Conservation (phyloP, 352 stramenopile species). For the Peronospora destructor region DNA sequence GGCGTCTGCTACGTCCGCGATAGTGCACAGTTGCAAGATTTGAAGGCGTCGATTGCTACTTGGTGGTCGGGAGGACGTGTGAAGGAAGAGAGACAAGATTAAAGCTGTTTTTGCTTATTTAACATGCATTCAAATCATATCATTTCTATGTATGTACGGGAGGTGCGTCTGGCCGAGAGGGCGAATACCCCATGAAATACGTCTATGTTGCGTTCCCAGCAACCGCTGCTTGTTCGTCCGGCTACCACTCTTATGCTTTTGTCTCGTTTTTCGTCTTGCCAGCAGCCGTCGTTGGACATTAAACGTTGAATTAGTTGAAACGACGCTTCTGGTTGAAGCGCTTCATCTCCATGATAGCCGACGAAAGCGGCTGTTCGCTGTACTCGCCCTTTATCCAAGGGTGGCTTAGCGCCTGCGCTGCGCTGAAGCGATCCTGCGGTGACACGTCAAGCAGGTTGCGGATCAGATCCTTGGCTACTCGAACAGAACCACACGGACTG, state of each 20-base stretch:
- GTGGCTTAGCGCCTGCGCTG: slow-evolving; percentile 61
- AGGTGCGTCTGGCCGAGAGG: slow-evolving; percentile 22
- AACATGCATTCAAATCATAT: slow-evolving; percentile 35
- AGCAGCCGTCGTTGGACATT: slow-evolving; percentile 20
- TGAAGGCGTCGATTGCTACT: slow-evolving; percentile 27
- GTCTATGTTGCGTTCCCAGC: slow-evolving; percentile 36
- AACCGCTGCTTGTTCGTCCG: slow-evolving; percentile 22
- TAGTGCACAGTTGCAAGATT: slow-evolving; percentile 49
- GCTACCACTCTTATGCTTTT: slow-evolving; percentile 17
- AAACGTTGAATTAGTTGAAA: slow-evolving; percentile 54
- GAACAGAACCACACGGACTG: neutral
- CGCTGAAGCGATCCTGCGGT: slow-evolving; percentile 64
- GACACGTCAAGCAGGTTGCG: slow-evolving; percentile 69
- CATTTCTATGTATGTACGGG: slow-evolving; percentile 33
- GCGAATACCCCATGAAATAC: slow-evolving; percentile 34
- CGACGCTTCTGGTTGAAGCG: slow-evolving; percentile 86
- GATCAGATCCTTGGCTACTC: slow-evolving; percentile 74
- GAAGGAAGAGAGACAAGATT: slow-evolving; percentile 9
- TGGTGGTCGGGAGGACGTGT: slow-evolving; percentile 36
- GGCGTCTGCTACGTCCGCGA: slow-evolving; percentile 46
- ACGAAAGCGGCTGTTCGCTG: slow-evolving; percentile 73
- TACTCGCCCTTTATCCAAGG: slow-evolving; percentile 84
- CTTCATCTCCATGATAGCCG: slow-evolving; percentile 84
- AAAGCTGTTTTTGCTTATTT: slow-evolving; percentile 17
- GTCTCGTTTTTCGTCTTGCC: slow-evolving; percentile 14